Evolutionary conservation across 169 alveolate genomes (phyloP), one percentile per base, ranked within the genome.

Genomic region (Plasmodium billcollinsi): DNA sequence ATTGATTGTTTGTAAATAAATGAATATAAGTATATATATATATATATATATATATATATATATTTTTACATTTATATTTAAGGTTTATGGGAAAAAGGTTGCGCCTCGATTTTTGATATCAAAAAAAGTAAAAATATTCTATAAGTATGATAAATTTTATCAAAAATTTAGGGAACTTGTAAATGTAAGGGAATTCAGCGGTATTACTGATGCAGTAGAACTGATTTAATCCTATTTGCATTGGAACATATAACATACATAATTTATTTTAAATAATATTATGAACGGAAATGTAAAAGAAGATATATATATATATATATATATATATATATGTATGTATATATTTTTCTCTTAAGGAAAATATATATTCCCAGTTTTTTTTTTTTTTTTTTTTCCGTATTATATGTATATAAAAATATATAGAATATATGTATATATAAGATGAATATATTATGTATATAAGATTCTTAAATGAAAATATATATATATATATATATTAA

Each of bases 121-220:
- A 26, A 65, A 49, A 2, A 78, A 78, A 61, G 89, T 78, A 29
- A 78, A 78, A 65, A 65, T 45, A 11, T 78, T 78, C 67, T 78
- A 78, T 70, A 78, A 78, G 45, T 78, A 78, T 52, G 89, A 78
- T 52, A 78, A 26, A 45, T 65, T 66, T 58, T 66, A 78, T 71
- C 49, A 71, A 66, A 78, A 61, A 15, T 78, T 78, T 78, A 78
- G 67, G 59, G 89, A 78, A 66, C 89, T 78, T 70, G 49, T 49
- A 39, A 78, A 78, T 66, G 89, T 66, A 58, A 43, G 78, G 43
- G 89, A 26, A n/a, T 78, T 78, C 71, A 78, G 89, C 50, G 89
- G 89, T 43, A 78, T 78, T n/a, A 78, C 78, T 49, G 89, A 78
- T 24, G 89, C 89, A 50, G 89, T 78, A 43, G 78, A 78, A 59